Evolutionary conservation across 805 yeast genomes (phyloP).

Genomic region (Cyberlindnera petersonii): DNA sequence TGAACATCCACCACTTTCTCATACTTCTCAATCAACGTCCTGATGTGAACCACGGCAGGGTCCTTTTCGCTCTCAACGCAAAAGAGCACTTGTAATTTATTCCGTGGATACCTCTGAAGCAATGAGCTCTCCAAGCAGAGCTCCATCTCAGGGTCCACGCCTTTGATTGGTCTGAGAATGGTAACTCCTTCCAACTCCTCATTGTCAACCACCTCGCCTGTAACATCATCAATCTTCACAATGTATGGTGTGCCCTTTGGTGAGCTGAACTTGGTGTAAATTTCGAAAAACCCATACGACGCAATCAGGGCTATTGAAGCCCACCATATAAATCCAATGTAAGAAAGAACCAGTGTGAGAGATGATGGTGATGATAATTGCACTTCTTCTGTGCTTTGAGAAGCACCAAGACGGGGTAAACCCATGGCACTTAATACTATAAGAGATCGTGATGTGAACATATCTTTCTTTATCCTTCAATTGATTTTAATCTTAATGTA

Average conservation of each 20-base stretch:
- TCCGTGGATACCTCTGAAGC: conserved; percentile 59
- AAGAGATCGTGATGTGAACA: not conserved
- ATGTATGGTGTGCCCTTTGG: conserved; percentile 16
- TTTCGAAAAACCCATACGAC: conserved; percentile 24
- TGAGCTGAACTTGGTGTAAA: conserved; percentile 19
- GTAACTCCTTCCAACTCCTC: conserved; percentile 61
- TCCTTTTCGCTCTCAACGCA: conserved; percentile 67
- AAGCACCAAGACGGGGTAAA: too few species aligned
- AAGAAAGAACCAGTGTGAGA: conserved; percentile 8
- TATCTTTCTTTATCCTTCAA: too few species aligned
- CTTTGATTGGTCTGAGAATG: conserved; percentile 78
- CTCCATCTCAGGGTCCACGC: conserved; percentile 72
- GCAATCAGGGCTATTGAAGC: conserved; percentile 18
- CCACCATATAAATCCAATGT: conserved; percentile 27
- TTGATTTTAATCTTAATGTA: too few species aligned
- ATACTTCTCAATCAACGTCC: conserved; percentile 45
- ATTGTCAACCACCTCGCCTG: conserved; percentile 9
- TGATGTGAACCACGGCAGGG: conserved; percentile 58
- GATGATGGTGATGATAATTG: not conserved
- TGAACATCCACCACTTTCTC: conserved; percentile 51
- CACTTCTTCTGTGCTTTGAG: not conserved
- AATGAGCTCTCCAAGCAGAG: conserved; percentile 66
- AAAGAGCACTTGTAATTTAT: conserved; percentile 63
- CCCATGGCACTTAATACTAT: too few species aligned
- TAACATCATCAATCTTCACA: conserved; percentile 4